Percentiles rank a stretch among this genome's conserved stretches.
These are phyloP conservation scores for Stagonosporopsis rhizophila DNA, from an alignment of 2,329 filamentous ascomycete species.

Conservation along the genomic window DNA sequence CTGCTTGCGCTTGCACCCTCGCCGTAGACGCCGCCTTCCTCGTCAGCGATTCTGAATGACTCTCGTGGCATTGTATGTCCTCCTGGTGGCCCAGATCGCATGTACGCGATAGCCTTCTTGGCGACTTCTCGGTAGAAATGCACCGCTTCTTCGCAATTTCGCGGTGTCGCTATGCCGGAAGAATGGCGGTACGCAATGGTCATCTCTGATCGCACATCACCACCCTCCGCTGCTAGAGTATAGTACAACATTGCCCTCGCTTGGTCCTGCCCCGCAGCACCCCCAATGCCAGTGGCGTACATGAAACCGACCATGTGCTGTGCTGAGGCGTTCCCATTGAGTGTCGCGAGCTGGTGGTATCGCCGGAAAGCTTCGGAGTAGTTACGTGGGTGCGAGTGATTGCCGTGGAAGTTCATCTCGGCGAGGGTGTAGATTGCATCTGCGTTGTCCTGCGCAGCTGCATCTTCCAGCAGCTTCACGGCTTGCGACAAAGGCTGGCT, in stretches of 20 bases:
- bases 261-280: constrained; percentile 82
- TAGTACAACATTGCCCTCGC: constrained; percentile 93
- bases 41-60: constrained; percentile 86
- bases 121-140: constrained; percentile 93
- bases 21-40: constrained; percentile 90
- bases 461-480: constrained; percentile 64
- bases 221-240: constrained; percentile 86
- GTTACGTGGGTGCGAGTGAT: constrained; percentile 85
- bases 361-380: constrained; percentile 79
- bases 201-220: constrained; percentile 89
- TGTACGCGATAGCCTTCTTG: constrained; percentile 89
- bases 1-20: constrained; percentile 92
- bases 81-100: constrained; percentile 87
- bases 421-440: constrained; percentile 90
- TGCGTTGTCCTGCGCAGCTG: constrained; percentile 66
- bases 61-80: constrained; percentile 80
- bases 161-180: constrained; percentile 81
- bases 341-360: constrained; percentile 78
- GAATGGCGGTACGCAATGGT: constrained; percentile 87
- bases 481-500: constrained; percentile 63
- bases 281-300: constrained; percentile 90
- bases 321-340: constrained; percentile 86
- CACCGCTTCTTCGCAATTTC: constrained; percentile 83
- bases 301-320: constrained; percentile 96
- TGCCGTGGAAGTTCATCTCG: constrained; percentile 96